Evolutionary conservation across 441 rosid genomes (phyloP).

Genomic region (Arabidopsis hybrid): DNA sequence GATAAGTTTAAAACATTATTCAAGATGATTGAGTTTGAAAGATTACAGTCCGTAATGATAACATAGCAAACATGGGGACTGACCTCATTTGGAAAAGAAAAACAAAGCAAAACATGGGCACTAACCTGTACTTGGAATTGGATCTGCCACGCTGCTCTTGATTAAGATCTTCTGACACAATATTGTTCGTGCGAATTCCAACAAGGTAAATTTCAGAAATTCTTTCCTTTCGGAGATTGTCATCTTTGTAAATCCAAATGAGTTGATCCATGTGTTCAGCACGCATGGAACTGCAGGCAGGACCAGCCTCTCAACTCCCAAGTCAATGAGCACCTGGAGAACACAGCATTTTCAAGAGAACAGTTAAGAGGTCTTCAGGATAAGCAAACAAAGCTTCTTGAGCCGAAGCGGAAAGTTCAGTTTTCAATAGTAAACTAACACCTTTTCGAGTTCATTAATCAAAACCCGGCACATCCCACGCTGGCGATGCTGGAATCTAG

Average conservation of each 20-base stretch:
- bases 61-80: conserved; percentile 14
- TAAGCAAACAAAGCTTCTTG: conserved; percentile 15
- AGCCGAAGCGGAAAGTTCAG: conserved; percentile 21
- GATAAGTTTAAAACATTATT: conserved; percentile 26
- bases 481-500: conserved; percentile 73
- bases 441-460: conserved; percentile 81
- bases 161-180: conserved; percentile 69
- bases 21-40: conserved; percentile 13
- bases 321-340: conserved; percentile 68
- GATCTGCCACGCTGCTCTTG: conserved; percentile 42
- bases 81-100: neutral
- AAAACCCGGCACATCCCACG: conserved; percentile 80
- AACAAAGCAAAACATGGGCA: neutral
- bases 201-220: conserved; percentile 59
- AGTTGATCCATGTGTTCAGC: conserved; percentile 72
- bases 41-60: conserved; percentile 10
- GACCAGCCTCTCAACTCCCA: conserved; percentile 77
- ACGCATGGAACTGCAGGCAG: conserved; percentile 81
- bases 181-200: conserved; percentile 76
- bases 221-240: conserved; percentile 55
- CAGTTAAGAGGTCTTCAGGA: conserved; percentile 14
- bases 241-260: conserved; percentile 82
- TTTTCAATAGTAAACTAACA: conserved; percentile 38
- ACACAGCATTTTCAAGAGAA: conserved; percentile 16
- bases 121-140: conserved; percentile 49